Base-by-base conservation (phyloP, 257 asterid genomes). In the Petrea volubilis region DNA sequence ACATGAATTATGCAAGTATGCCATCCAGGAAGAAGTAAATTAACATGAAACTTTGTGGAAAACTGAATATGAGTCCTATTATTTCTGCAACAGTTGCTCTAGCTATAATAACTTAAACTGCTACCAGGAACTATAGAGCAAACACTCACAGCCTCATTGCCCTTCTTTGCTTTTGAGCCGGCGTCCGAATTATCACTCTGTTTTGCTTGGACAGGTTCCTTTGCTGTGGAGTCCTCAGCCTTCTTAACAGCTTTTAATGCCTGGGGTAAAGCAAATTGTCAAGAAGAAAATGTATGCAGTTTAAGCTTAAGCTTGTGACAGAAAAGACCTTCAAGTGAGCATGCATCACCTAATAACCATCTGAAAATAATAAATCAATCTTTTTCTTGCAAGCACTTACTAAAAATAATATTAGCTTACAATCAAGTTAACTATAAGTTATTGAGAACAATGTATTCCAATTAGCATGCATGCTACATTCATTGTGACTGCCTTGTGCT, bases 211-310 rank as follows among this genome's bases (percentile, higher is more conserved):
- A 63, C 88, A n/a, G 74, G 17, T 74, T 86, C 90, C 78, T 85
- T 90, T 27, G 75, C 64, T 60, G 70, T 81, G 62, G 89, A 70
- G 60, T 85, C 95, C 67, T 88, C 95, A 25, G 47, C 88, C 85
- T 85, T 84, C 82, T 82, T 85, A 49, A 75, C 41, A 49, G 74
- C 23, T 81, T 84, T 85, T 46, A 60, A 52, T 47, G 72, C 87
- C 96, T 87, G 71, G n/a, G 53, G 41, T 24, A 70, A 23, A 15
- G 5, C 46, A 29, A 56, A 64, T 34, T 44, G 24, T 28, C 55
- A 72, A 68, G 0, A 59, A 27, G 49, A 12, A 52, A 75, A 70
- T n/a, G 25, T 44, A 62, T 23, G 67, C 74, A 24, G 24, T 66
- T 49, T n/a, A 44, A 28, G 65, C 52, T 50, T 58, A 33, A 47